Percentiles rank a stretch among this genome's conserved stretches.
Conservation (phyloP, 495 filamentous ascomycete genomes). For the Parmelia sp. region DNA sequence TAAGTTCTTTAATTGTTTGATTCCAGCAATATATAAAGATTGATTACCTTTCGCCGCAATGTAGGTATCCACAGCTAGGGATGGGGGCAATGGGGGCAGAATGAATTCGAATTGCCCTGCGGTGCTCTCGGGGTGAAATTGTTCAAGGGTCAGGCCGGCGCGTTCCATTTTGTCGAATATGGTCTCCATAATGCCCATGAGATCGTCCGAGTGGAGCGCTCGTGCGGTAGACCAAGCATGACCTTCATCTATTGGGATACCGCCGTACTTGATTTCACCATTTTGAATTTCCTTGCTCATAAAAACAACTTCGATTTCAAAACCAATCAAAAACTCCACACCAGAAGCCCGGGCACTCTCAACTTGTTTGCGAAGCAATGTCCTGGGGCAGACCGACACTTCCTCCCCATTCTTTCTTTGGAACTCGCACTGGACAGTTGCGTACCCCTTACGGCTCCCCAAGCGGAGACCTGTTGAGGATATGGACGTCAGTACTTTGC, state of each 20-base stretch:
- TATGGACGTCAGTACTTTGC: background rate
- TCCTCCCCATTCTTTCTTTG: slow-evolving; percentile 35
- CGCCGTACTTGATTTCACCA: slow-evolving; percentile 17
- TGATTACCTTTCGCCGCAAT: slow-evolving; percentile 64
- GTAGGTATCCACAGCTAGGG: slow-evolving; percentile 66
- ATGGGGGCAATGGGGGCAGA: slow-evolving; percentile 55
- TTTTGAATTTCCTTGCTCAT: slow-evolving; percentile 36
- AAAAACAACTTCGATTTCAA: slow-evolving; percentile 80
- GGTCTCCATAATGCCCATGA: slow-evolving; percentile 57
- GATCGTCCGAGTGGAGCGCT: slow-evolving; percentile 46
- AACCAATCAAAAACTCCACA: slow-evolving; percentile 59
- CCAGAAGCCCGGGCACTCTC: slow-evolving; percentile 37
- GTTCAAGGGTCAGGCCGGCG: slow-evolving; percentile 60
- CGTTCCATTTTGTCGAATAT: slow-evolving; percentile 50
- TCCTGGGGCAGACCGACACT: slow-evolving; percentile 53
- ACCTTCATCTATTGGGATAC: slow-evolving; percentile 28
- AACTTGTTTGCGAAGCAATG: slow-evolving; percentile 47
- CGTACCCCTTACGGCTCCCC: slow-evolving; percentile 47
- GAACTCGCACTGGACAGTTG: slow-evolving; percentile 59
- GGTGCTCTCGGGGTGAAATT: slow-evolving; percentile 72
- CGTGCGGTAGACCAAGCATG: slow-evolving; percentile 59
- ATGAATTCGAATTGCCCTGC: slow-evolving; percentile 79
- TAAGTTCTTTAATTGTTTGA: no score
- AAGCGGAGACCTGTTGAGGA: slow-evolving; percentile 42
- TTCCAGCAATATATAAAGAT: no score